These are phyloP conservation scores for Hymenoscyphus salicellus DNA, from an alignment of 2,329 filamentous ascomycete species.

Conservation along the genomic window DNA sequence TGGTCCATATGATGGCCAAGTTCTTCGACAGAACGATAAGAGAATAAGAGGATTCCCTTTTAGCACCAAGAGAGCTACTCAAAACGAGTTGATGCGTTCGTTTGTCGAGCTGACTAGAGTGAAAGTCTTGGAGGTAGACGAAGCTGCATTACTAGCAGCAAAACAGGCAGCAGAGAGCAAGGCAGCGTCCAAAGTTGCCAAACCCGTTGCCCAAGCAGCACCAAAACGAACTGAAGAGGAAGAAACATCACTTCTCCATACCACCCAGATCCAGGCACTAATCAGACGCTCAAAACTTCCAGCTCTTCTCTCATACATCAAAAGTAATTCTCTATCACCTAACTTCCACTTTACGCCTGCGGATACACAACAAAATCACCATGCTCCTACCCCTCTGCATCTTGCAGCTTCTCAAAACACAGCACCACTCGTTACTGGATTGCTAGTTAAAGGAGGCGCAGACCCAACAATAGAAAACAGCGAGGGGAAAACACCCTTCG, in stretches of 20 bases:
- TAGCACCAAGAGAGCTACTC: slow-evolving; percentile 84
- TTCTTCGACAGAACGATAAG: slow-evolving; percentile 73
- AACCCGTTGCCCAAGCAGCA: slow-evolving; percentile 45
- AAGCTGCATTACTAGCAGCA: slow-evolving; percentile 54
- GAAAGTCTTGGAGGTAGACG: slow-evolving; percentile 77
- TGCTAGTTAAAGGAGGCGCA: slow-evolving; percentile 71
- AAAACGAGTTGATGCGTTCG: slow-evolving; percentile 88
- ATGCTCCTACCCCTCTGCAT: slow-evolving; percentile 77
- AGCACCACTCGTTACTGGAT: slow-evolving; percentile 69
- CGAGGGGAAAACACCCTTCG: slow-evolving; percentile 83
- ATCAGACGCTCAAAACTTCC: slow-evolving; percentile 88
- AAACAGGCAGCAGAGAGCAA: slow-evolving; percentile 46
- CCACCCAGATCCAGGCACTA: slow-evolving; percentile 81
- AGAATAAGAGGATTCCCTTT: slow-evolving; percentile 88
- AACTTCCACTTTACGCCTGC: slow-evolving; percentile 73
- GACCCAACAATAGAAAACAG: slow-evolving; percentile 68
- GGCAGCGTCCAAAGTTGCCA: slow-evolving; percentile 42
- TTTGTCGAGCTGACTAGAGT: slow-evolving; percentile 92
- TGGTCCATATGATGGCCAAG: slow-evolving; percentile 85
- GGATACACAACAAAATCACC: slow-evolving; percentile 65
- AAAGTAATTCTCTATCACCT: slow-evolving; percentile 66
- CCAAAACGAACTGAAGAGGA: slow-evolving; percentile 76
- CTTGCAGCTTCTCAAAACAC: slow-evolving; percentile 80
- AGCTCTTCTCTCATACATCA: slow-evolving; percentile 78
- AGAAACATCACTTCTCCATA: slow-evolving; percentile 77